Evolutionary conservation across 2,329 filamentous ascomycete species (phyloP), one percentile per base, ranked within the genome.

Genomic region (Lachnellula cervina): DNA sequence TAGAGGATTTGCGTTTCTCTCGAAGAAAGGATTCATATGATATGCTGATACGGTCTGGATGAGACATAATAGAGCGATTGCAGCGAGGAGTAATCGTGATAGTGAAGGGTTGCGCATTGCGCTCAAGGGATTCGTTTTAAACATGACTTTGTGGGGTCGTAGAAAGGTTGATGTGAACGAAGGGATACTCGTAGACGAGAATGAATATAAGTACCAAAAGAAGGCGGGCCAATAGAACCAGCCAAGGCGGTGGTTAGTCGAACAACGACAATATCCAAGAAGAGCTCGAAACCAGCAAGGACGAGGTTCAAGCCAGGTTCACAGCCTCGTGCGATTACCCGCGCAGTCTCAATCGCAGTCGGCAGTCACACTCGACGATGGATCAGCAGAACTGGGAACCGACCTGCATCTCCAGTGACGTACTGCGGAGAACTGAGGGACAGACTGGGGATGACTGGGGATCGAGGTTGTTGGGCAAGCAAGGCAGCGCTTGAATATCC

Each of bases 381-480:
- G 56, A 57, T 59, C 53, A 59, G 34, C 40, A 59, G 21, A 54
- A 52, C 40, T 50, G 34, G 28, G 44, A 59, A 53, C 57, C 44
- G 52, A 51, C 54, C 61, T 57, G 57, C 57, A 64, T 64, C 59
- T 61, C 58, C 56, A 61, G 54, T 64, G 62, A 64, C 61, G 62
- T 63, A 45, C 38, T 19, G n/a, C 5, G 42, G 17, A n/a, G 11
- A 38, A 38, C 14, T 38, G 35, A 7, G 5, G 13, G 4, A n/a
- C 37, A 38, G 37, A 14, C 37, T 38, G 14, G 37, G 37, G 37
- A 16, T n/a, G 37, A 7, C 8, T 32, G 28, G 28, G 8, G 28
- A 32, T 32, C 9, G 11, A 9, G 28, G 28, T 11, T 32, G 28
- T 11, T 32, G 28, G 9, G 28, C 25, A 28, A 32, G 8, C 8